Evolutionary conservation across 495 filamentous ascomycete genomes (phyloP).

Genomic region (Penicillium tannophilum): DNA sequence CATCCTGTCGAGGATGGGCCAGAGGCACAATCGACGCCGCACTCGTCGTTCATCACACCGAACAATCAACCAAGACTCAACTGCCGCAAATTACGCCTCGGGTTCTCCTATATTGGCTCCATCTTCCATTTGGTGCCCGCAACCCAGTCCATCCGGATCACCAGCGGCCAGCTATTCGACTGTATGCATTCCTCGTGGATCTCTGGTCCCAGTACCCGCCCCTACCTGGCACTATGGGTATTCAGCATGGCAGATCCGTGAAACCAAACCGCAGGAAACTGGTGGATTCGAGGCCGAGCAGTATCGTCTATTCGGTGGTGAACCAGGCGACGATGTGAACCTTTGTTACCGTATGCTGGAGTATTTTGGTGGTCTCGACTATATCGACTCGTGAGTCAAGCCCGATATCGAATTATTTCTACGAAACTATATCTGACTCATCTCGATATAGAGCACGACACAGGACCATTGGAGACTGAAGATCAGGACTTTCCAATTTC

Average conservation of each 20-base stretch:
- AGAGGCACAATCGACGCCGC: slow-evolving; percentile 51
- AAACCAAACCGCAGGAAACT: slow-evolving; percentile 26
- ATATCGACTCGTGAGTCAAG: slow-evolving; percentile 46
- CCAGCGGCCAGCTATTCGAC: slow-evolving; percentile 14
- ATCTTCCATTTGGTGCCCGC: slow-evolving; percentile 19
- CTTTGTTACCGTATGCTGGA: slow-evolving; percentile 53
- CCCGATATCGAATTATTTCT: slow-evolving; percentile 2
- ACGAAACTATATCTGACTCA: slow-evolving; percentile 16
- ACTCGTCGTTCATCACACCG: slow-evolving; percentile 45
- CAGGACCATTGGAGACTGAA: slow-evolving; percentile 31
- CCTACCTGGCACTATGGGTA: slow-evolving; percentile 47
- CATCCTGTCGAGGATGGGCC: slow-evolving; percentile 42
- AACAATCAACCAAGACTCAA: slow-evolving; percentile 18
- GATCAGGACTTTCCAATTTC: slow-evolving; percentile 1
- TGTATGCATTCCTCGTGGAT: slow-evolving; percentile 25
- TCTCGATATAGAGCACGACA: slow-evolving; percentile 16
- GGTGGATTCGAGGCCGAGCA: slow-evolving; percentile 38
- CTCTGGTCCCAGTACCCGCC: slow-evolving; percentile 31
- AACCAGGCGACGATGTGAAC: slow-evolving; percentile 48
- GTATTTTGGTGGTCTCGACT: slow-evolving; percentile 52
- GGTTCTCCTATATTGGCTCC: slow-evolving; percentile 13
- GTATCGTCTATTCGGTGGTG: slow-evolving; percentile 49
- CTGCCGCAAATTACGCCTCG: slow-evolving; percentile 7
- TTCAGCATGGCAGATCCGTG: slow-evolving; percentile 41
- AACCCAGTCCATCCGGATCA: slow-evolving; percentile 10